phyloP scores from a whole-genome alignment of 805 yeast species.

The Pichia phayaonensis region DNA sequence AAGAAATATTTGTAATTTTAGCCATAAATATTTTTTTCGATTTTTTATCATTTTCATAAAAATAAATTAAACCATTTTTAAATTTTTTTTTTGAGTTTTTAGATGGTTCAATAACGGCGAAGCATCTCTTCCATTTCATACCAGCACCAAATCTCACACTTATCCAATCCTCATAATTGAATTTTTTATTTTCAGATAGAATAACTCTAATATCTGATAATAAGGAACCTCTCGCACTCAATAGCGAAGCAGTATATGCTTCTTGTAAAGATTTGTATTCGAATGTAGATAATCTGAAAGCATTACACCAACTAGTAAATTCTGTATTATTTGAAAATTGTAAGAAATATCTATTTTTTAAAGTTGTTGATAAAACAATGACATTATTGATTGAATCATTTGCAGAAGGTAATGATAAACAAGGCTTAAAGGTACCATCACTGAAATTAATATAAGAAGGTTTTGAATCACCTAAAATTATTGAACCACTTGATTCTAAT shows the following conservation, averaged over 20 bases:
- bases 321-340: slow-evolving; percentile 65
- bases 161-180: slow-evolving; percentile 89
- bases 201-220: slow-evolving; percentile 81
- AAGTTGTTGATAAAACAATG: slow-evolving; percentile 84
- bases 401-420: slow-evolving; percentile 53
- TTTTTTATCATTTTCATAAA: slow-evolving; percentile 76
- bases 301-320: slow-evolving; percentile 71
- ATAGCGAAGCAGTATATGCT: slow-evolving; percentile 91
- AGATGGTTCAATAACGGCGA: slow-evolving; percentile 79
- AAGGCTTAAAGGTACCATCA: slow-evolving; percentile 78
- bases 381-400: slow-evolving; percentile 68
- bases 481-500: slow-evolving; percentile 35
- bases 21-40: slow-evolving; percentile 75
- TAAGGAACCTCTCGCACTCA: slow-evolving; percentile 85
- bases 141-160: slow-evolving; percentile 93
- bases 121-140: slow-evolving; percentile 96
- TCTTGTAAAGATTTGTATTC: slow-evolving; percentile 84
- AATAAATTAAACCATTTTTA: slow-evolving; percentile 61
- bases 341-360: slow-evolving; percentile 78
- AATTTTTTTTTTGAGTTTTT: slow-evolving; percentile 37
- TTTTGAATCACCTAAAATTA: slow-evolving; percentile 19
- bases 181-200: slow-evolving; percentile 69
- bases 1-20: slow-evolving; percentile 56
- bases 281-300: slow-evolving; percentile 70
- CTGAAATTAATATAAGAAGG: slow-evolving; percentile 88